These are phyloP conservation scores for Kappamyces sp. DNA, from an alignment of 192 early-diverging fungal genomes.

Conservation along the genomic window DNA sequence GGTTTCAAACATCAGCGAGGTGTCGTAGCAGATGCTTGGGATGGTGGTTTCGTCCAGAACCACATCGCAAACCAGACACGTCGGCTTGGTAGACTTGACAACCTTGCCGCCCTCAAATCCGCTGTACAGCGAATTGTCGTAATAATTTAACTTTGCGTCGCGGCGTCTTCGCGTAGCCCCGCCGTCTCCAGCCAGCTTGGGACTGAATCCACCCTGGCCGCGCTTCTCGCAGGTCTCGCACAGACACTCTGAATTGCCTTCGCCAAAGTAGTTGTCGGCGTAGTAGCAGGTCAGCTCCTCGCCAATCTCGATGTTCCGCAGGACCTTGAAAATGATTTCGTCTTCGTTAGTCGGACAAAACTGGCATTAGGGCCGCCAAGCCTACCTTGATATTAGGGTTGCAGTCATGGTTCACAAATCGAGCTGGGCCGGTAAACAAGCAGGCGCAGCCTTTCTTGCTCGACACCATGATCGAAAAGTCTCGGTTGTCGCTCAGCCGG, in stretches of 20 bases:
- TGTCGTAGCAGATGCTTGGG: background rate
- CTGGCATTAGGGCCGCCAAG: constrained; percentile 14
- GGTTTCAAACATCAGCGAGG: background rate
- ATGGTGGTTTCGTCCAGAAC: constrained; percentile 11
- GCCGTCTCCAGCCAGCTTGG: background rate
- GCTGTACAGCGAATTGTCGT: background rate
- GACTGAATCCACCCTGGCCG: background rate
- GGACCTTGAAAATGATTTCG: constrained; percentile 61
- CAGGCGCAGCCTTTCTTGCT: constrained; percentile 48
- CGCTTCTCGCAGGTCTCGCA: constrained; percentile 70
- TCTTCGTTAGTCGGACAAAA: constrained; percentile 34
- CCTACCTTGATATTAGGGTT: constrained; percentile 52
- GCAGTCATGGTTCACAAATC: constrained; percentile 76
- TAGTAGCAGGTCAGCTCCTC: constrained; percentile 69
- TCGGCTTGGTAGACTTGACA: background rate
- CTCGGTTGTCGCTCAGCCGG: constrained; percentile 32
- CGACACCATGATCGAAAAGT: constrained; percentile 67
- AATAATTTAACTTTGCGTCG: constrained; percentile 7
- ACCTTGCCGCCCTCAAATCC: constrained; percentile 1
- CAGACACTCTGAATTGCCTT: constrained; percentile 60
- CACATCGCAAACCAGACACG: constrained; percentile 13
- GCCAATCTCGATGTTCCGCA: constrained; percentile 58
- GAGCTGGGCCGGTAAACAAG: constrained; percentile 64
- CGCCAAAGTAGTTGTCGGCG: constrained; percentile 62
- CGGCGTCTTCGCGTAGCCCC: background rate